Base-by-base conservation (phyloP, 192 early-diverging fungal species). In the Lunasporangiospora selenospora region DNA sequence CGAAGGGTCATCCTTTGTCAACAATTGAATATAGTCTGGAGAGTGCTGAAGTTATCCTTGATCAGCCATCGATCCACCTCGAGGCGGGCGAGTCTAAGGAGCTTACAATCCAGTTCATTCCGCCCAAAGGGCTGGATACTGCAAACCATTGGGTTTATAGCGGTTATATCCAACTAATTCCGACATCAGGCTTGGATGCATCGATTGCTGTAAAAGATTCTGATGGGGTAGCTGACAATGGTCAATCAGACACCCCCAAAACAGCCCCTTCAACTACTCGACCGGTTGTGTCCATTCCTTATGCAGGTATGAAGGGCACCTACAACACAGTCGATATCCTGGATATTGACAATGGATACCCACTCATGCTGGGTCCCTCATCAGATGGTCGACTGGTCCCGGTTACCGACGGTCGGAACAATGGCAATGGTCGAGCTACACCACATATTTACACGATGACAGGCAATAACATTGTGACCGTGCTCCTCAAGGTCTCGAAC, bases 21-120 rank as follows among this genome's bases (percentile, higher is more conserved):
- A 46, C 1, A 12, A 29, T 46, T 39, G n/a, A n/a, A n/a, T n/a
- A n/a, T n/a, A n/a, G n/a, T n/a, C n/a, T n/a, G n/a, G n/a, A n/a
- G n/a, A n/a, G n/a, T 21, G 78, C 84, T 13, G 27, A 40, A 3
- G 54, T 83, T 4, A 12, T 56, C 8, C 46, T 80, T 9, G 57
- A 67, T 3, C 23, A 30, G 18, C 34, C 19, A 5, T 30, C 50
- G 1, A 34, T 86, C 11, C 55, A 4, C 3, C 34, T 83, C 1
- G 31, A 55, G 24, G 31, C 82, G 5, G 54, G 61, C 4, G 50
- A 57, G 34, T 53, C 55, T 21, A 41, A 44, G 4, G 52, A 56
- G 2, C 34, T 85, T 6, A 67, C 16, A 3, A 34, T 86, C 18
- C 48, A 16, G 2, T 80, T 85, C 23, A 65, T 32, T 2, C 78